These are phyloP conservation scores for Talaromyces sp. DNA, from an alignment of 2,329 filamentous ascomycete species.

Conservation along the genomic window DNA sequence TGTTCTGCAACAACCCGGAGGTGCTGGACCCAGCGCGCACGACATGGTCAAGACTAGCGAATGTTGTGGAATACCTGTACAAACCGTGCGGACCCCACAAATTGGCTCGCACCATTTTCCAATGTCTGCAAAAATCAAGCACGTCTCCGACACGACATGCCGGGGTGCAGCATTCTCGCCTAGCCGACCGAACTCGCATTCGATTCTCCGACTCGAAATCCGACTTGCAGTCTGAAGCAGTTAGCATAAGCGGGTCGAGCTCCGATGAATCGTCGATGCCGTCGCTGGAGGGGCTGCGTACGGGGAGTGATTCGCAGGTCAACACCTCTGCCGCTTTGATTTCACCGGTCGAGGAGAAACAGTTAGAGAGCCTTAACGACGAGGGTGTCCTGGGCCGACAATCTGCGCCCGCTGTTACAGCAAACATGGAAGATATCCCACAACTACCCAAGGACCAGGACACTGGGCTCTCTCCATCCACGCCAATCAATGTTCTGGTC, in stretches of 20 bases:
- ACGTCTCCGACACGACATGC: neutral
- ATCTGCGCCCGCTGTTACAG: slow-evolving; percentile 3
- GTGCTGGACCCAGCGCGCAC: slow-evolving; percentile 26
- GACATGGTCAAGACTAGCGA: slow-evolving; percentile 25
- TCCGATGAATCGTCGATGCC: neutral
- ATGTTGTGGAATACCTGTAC: slow-evolving; percentile 33
- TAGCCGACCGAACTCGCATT: slow-evolving; percentile 9
- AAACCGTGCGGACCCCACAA: slow-evolving; percentile 39
- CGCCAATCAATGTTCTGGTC: slow-evolving; percentile 30
- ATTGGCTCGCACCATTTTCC: slow-evolving; percentile 31
- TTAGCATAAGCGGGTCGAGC: neutral
- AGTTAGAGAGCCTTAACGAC: neutral
- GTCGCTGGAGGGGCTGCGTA: neutral
- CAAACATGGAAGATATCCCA: neutral
- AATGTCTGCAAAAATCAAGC: slow-evolving; percentile 21
- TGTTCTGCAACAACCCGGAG: slow-evolving; percentile 32
- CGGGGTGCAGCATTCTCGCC: neutral
- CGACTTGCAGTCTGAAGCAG: neutral
- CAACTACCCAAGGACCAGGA: neutral
- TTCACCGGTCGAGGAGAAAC: slow-evolving; percentile 1
- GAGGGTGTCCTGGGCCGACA: slow-evolving; percentile 3
- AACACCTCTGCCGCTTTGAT: neutral
- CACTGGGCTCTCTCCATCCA: neutral
- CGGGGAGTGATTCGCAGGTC: slow-evolving; percentile 1
- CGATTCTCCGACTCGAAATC: slow-evolving; percentile 1